Base-by-base conservation (phyloP, 2,329 filamentous ascomycete species). In the Talaromyces sp. region DNA sequence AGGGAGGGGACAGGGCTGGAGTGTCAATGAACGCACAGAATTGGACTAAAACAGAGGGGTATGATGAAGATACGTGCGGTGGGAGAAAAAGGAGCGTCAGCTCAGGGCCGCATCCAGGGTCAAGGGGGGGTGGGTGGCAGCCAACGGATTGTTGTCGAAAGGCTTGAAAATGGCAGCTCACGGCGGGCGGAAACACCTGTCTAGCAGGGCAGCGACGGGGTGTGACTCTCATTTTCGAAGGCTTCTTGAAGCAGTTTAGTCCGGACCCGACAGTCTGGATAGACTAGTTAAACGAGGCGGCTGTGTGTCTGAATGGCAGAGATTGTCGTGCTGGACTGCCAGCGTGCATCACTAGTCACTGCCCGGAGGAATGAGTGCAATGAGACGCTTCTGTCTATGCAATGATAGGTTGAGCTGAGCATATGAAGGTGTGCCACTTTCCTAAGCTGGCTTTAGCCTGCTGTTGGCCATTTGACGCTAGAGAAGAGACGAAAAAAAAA, bases 251-350 rank as follows among this genome's bases (percentile, higher is more conserved):
- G 47, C 65, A 70, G 72, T 66, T 70, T 73, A 74, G 73, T 66
- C 45, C 67, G 62, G 71, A 68, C 74, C 76, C 74, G 72, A 71
- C 69, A 70, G 64, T 73, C 63, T 76, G 76, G 75, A 69, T 72
- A 69, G 65, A 69, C 69, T 68, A 69, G 71, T 74, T 75, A 66
- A 73, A 73, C 72, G 69, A 74, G 68, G 61, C 67, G 70, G 71
- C 74, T 73, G 74, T 75, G 72, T 73, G 71, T 70, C 68, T 73
- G 61, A 57, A 45, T 63, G 61, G 61, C 61, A 63, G 61, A 63
- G 39, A 63, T 43, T 25, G 61, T 33, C 61, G 22, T 62, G 13
- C 60, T 62, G 45, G 27, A 62, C 49, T 43, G 37, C 52, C 31
- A 35, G 61, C 50, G 27, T 63, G 61, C 61, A 57, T 37, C 39